Percentiles rank a stretch among this genome's conserved stretches.
Evolutionary conservation across 345 rosid genomes (phyloP).

Genomic region (Psidium guajava): DNA sequence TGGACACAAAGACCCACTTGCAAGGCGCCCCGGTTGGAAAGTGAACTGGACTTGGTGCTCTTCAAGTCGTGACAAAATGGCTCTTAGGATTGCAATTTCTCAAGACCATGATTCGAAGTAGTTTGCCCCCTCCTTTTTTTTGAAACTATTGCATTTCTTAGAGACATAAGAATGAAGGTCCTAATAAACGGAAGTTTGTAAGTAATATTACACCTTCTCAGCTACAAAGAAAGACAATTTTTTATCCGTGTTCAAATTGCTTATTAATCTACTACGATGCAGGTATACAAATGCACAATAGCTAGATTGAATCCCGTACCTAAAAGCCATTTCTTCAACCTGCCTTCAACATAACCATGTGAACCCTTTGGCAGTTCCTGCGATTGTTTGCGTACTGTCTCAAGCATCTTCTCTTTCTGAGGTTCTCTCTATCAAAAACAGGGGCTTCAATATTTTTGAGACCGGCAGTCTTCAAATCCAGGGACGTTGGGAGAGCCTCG

Average conservation of each 20-base stretch:
- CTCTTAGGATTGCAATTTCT: no score
- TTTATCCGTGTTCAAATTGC: not conserved
- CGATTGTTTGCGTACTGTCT: constrained; percentile 35
- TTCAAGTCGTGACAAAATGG: not conserved
- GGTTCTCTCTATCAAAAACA: constrained; percentile 23
- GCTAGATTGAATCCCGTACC: not conserved
- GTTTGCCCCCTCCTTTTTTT: no score
- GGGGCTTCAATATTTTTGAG: constrained; percentile 32
- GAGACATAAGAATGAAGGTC: not conserved
- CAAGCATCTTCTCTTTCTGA: constrained; percentile 49
- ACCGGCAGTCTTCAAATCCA: constrained; percentile 14
- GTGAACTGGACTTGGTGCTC: not conserved
- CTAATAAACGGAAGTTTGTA: not conserved
- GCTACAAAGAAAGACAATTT: not conserved
- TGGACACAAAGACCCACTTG: not conserved
- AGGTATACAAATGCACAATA: not conserved
- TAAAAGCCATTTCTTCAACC: constrained; percentile 29
- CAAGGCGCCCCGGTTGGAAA: not conserved
- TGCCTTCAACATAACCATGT: constrained; percentile 51
- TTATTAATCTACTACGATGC: not conserved
- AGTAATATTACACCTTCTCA: not conserved
- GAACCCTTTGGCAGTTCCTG: constrained; percentile 73
- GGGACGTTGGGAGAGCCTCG: constrained; percentile 37
- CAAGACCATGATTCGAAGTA: no score
- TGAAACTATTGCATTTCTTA: not conserved